Conservation (phyloP, 768 basidiomycete species). For the Rhodotorula diobovata region DNA sequence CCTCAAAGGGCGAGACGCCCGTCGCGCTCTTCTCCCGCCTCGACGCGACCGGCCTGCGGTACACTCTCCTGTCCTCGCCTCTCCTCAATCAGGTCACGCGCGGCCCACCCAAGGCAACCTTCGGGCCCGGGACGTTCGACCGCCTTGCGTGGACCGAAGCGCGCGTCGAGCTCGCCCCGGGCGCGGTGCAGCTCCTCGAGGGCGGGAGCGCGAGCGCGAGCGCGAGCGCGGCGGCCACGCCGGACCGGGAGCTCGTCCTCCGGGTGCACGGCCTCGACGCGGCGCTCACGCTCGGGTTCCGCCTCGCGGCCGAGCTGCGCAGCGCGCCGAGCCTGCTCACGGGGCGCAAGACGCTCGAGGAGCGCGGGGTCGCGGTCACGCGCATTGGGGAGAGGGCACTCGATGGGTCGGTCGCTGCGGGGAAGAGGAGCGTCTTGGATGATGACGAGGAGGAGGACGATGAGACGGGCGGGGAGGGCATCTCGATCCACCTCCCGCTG, state of each 20-base stretch:
- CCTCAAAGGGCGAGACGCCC: not conserved
- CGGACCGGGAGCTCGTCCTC: constrained; percentile 3
- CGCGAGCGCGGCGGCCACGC: not conserved
- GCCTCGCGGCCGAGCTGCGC: not conserved
- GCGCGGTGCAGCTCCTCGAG: not conserved
- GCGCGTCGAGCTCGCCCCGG: not conserved
- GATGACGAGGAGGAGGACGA: not conserved
- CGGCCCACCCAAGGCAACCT: constrained; percentile 11
- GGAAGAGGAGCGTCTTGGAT: not conserved
- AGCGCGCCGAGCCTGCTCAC: constrained; percentile 1
- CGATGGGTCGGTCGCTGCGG: not conserved
- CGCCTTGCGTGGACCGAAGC: not conserved
- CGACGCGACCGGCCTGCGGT: constrained; percentile 13
- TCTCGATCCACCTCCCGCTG: constrained; percentile 9
- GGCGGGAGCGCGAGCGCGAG: not conserved
- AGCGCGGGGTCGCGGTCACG: not conserved
- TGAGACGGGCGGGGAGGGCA: not conserved
- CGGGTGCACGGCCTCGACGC: constrained; percentile 2
- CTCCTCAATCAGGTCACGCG: constrained; percentile 20
- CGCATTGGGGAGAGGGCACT: not conserved
- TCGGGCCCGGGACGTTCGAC: constrained; percentile 7
- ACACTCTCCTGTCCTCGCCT: constrained; percentile 18
- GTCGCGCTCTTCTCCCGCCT: constrained; percentile 2
- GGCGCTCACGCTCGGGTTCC: not conserved
- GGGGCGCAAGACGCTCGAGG: not conserved